phyloP scores from a whole-genome alignment of 768 basidiomycete genomes.

The Gyrodon lividus region DNA sequence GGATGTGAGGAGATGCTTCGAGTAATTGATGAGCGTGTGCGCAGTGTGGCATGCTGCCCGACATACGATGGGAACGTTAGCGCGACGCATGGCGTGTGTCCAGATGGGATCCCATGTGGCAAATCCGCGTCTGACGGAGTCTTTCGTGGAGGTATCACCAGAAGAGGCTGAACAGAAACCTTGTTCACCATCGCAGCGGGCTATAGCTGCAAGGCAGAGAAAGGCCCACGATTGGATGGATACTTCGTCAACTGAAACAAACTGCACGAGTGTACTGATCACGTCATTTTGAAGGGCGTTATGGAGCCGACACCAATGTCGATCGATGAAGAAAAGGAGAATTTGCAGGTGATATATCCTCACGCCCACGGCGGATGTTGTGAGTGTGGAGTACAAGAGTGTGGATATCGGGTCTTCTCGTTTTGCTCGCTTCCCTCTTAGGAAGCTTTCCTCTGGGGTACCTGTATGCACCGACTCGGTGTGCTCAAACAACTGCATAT shows the following conservation, averaged over 20 bases:
- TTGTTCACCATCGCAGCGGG: constrained; percentile 42
- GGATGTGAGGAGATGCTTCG: constrained; percentile 45
- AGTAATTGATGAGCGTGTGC: constrained; percentile 49
- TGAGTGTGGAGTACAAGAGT: constrained; percentile 51
- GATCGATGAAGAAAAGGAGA: constrained; percentile 81
- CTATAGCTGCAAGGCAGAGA: constrained; percentile 73
- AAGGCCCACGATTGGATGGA: constrained; percentile 83
- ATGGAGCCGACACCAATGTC: constrained; percentile 70
- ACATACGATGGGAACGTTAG: constrained; percentile 64
- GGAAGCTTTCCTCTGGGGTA: constrained; percentile 31
- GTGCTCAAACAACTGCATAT: constrained; percentile 55
- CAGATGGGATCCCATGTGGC: constrained; percentile 80
- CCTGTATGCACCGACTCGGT: constrained; percentile 53
- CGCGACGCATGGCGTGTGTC: constrained; percentile 77
- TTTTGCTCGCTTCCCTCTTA: constrained; percentile 50
- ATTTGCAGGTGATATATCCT: constrained; percentile 63
- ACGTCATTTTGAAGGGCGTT: constrained; percentile 55
- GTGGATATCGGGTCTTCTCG: constrained; percentile 58
- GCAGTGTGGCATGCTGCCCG: constrained; percentile 79
- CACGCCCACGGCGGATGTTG: constrained; percentile 31
- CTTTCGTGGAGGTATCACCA: not conserved
- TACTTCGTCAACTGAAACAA: constrained; percentile 63
- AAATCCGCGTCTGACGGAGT: constrained; percentile 12
- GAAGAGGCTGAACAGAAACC: constrained; percentile 1
- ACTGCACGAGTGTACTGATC: constrained; percentile 52